Evolutionary conservation across 2,329 filamentous ascomycete species (phyloP), one percentile per base, ranked within the genome.

Genomic region (Didymella pinodella): DNA sequence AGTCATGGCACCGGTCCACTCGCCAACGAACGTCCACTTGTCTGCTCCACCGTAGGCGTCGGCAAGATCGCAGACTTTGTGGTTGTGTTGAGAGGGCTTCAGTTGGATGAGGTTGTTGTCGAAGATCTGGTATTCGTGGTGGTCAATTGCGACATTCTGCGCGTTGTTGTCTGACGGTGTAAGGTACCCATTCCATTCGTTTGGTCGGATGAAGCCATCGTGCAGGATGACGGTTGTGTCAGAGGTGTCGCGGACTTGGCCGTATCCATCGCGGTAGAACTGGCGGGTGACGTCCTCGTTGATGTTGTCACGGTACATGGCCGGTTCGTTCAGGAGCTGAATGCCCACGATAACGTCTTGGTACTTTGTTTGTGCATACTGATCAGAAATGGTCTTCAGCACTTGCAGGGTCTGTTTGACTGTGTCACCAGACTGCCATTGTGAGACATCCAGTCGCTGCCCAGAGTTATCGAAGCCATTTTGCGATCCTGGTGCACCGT

Each of bases 101-200:
- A 85, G 75, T 22, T 80, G 78, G 29, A 88, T 76, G 28, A 84
- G 77, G 0, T 76, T 78, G 25, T 81, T 74, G 59, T 79, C 81
- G 75, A 90, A 90, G 57, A 87, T 81, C 70, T 90, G 85, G 71
- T 90, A 91, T 69, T 90, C 86, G 71, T 91, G 88, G 57, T 88
- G 86, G 68, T 91, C 88, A 62, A 91, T 75, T 45, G 85, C 83
- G 40, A 89, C 83, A 46, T 85, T 83, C 44, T 83, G 78, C 3
- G 82, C 78, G 63, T 81, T 79, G 62, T 81, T 77, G 67, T 84
- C 82, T 0, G 76, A 78, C 1, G 79, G 78, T 2, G 80, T 84
- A 65, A 89, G 79, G 73, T 86, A 86, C 5, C 81, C 84, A 66
- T 90, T 90, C 84, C 86, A 90, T 7, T 78, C 80, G 44, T 76